Evolutionary conservation across 1,284 basidiomycete genomes (phyloP).

Genomic region (Apiotrichum mycotoxinovorans): DNA sequence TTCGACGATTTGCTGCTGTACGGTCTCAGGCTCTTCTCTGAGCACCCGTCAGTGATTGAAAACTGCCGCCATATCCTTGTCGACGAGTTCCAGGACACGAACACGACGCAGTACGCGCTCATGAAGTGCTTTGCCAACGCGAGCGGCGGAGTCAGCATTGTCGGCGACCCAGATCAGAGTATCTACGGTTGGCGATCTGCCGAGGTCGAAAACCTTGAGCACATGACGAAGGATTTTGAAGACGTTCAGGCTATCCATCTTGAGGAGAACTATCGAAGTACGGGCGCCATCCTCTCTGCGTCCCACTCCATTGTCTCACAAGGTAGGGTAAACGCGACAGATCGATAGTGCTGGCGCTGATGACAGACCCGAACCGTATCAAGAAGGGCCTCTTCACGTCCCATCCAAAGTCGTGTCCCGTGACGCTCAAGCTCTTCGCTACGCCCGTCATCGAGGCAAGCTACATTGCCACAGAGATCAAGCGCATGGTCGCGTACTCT

Average conservation of each 20-base stretch:
- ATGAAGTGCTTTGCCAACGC: constrained; percentile 67
- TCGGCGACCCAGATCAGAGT: constrained; percentile 90
- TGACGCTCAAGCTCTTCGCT: constrained; percentile 52
- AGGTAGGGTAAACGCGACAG: constrained; percentile 53
- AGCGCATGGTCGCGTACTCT: constrained; percentile 67
- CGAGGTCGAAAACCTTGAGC: constrained; percentile 71
- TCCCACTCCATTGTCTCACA: constrained; percentile 77
- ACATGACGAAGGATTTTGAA: constrained; percentile 69
- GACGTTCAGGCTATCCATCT: constrained; percentile 66
- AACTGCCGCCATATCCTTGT: constrained; percentile 78
- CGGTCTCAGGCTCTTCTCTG: constrained; percentile 67
- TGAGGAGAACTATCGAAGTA: constrained; percentile 86
- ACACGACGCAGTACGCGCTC: constrained; percentile 77
- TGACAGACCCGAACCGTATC: constrained; percentile 57
- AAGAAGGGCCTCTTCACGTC: constrained; percentile 71
- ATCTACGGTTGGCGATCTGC: constrained; percentile 90
- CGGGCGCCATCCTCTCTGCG: constrained; percentile 68
- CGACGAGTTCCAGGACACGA: constrained; percentile 90
- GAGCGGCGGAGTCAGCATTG: constrained; percentile 66
- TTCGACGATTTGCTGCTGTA: constrained; percentile 84
- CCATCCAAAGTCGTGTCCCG: constrained; percentile 61
- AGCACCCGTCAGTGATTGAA: constrained; percentile 56
- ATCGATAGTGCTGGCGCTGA: not conserved
- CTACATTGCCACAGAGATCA: constrained; percentile 76
- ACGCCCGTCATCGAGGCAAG: constrained; percentile 57